Conservation (phyloP, 129 eudicot species). For the Gnaphalium uliginosum region DNA sequence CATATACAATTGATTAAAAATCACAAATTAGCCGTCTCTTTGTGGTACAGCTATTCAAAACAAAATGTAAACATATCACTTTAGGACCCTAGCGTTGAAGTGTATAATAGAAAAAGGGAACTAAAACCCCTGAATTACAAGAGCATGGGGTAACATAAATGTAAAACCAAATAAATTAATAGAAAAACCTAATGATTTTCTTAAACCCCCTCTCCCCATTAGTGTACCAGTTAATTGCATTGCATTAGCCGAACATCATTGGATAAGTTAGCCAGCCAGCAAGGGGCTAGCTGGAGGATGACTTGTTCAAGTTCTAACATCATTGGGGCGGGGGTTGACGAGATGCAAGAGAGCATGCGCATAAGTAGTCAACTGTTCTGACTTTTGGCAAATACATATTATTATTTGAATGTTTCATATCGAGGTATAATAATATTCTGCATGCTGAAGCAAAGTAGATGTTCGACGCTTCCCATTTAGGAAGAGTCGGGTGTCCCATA, state of each 20-base stretch:
- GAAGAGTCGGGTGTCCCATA: conserved; percentile 32
- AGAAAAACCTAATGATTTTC: neutral
- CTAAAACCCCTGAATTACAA: neutral
- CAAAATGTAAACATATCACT: neutral
- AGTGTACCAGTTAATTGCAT: conserved; percentile 18
- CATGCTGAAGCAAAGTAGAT: conserved; percentile 21
- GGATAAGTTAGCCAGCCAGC: conserved; percentile 33
- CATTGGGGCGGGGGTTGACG: conserved; percentile 23
- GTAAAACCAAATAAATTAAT: neutral
- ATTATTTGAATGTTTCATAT: neutral
- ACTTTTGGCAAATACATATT: conserved; percentile 8
- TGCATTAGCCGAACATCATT: conserved; percentile 10
- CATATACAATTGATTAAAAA: neutral
- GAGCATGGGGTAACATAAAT: neutral
- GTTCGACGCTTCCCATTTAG: conserved; percentile 29
- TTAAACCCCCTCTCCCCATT: neutral
- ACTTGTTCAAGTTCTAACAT: conserved; percentile 30
- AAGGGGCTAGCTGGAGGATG: conserved; percentile 38
- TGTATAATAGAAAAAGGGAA: neutral
- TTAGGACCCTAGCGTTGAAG: neutral
- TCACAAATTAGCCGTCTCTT: neutral
- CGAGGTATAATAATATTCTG: conserved; percentile 22
- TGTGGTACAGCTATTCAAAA: neutral
- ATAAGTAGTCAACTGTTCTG: conserved; percentile 34
- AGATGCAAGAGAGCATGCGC: conserved; percentile 38